Conservation (phyloP, 2,329 filamentous ascomycete genomes). For the Monosporascus sp. region DNA sequence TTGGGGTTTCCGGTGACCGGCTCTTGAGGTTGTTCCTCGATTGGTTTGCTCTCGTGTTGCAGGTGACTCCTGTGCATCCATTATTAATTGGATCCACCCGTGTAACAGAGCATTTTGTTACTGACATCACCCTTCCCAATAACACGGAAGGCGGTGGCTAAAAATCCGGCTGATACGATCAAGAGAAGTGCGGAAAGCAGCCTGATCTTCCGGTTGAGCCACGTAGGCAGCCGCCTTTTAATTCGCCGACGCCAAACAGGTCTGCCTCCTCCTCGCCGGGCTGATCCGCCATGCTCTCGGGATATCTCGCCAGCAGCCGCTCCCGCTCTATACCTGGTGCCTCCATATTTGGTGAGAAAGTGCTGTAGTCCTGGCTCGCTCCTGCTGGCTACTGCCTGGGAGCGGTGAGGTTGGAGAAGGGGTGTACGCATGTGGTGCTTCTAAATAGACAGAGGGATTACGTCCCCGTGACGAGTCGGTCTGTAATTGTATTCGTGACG, state of each 20-base stretch:
- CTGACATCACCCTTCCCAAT: slow-evolving; percentile 17
- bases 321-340: slow-evolving; percentile 35
- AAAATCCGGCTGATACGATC: slow-evolving; percentile 24
- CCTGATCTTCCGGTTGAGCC: slow-evolving; percentile 24
- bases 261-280: slow-evolving; percentile 20
- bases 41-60: slow-evolving; percentile 12
- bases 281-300: slow-evolving; percentile 41
- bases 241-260: slow-evolving; percentile 18
- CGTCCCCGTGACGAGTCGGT: slow-evolving; percentile 11
- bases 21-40: slow-evolving; percentile 5
- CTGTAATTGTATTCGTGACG: slow-evolving; percentile 16
- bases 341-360: slow-evolving; percentile 40
- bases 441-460: slow-evolving; percentile 27
- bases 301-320: slow-evolving; percentile 35
- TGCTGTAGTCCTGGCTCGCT: slow-evolving; percentile 34
- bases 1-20: slow-evolving; percentile 3
- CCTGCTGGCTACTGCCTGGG: slow-evolving; percentile 8
- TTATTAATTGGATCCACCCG: neutral
- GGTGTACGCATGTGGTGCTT: slow-evolving; percentile 47
- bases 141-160: slow-evolving; percentile 22
- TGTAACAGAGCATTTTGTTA: neutral
- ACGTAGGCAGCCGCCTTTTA: slow-evolving; percentile 22
- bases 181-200: slow-evolving; percentile 26
- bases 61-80: slow-evolving; percentile 13
- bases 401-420: slow-evolving; percentile 28